Base-by-base conservation (phyloP, 352 stramenopile genomes). In the Pythium aristosporum region DNA sequence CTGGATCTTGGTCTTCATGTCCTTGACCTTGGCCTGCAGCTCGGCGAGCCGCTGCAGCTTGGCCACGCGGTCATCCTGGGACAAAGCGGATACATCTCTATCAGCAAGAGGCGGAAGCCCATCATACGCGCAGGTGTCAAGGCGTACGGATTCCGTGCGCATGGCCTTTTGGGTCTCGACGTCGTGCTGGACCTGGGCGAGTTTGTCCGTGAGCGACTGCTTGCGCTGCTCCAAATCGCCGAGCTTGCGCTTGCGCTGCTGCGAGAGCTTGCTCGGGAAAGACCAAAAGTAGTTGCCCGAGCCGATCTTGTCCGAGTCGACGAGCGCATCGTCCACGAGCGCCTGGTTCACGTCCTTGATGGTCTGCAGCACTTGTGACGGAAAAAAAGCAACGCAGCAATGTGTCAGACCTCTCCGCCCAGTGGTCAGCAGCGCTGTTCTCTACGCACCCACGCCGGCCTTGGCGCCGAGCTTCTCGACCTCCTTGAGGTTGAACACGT, bases 271-370 rank as follows among this genome's bases (percentile, higher is more conserved):
- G 66, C 80, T 91, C 50, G 84, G 86, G 61, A 93, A 94, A 18
- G 86, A 94, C 86, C 86, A 94, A 61, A 94, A 94, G 77, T 94
- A 94, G 60, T 94, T 94, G 18, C 80, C 86, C 25, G 86, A 92
- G 18, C 86, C 86, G 61, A 94, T 94, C 72, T 95, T 95, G 50
- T 95, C 84, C 57, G 73, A 91, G 66, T 95, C 86, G 18, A 95
- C 86, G 43, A 93, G 77, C 1, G 58, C 75, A 49, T 95, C 86
- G 54, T 95, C 86, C 42, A 93, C 84, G 7, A 95, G 76, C 58
- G 84, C 86, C 60, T 95, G 86, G 67, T 95, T 95, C 55, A 95
- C 86, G 44, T 95, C 86, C 66, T 93, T 95, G 65, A 95, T 82
- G 8, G 84, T 95, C 75, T 95, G 86, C n/a, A 93, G 65, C 55